Evolutionary conservation across 306 rosid species (phyloP).

Genomic region (Senna tora): DNA sequence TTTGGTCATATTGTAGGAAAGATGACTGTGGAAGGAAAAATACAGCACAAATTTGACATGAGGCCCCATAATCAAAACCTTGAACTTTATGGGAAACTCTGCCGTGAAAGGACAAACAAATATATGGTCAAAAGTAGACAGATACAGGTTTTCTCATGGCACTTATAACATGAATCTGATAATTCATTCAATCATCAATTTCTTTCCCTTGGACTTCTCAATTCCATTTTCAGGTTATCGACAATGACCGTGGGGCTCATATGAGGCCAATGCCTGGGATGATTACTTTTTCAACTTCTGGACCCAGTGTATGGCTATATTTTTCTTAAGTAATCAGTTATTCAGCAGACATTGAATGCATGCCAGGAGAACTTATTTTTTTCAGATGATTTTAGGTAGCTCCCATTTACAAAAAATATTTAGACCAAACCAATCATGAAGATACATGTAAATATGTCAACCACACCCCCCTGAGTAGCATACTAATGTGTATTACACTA

Average conservation of each 20-base stretch:
- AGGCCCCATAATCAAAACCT: constrained; percentile 73
- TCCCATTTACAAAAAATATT: background rate
- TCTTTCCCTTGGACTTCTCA: constrained; percentile 30
- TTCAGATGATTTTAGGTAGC: too few species aligned
- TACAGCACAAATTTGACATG: constrained; percentile 80
- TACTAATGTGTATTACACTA: too few species aligned
- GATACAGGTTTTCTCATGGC: constrained; percentile 69
- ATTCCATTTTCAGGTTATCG: constrained; percentile 66
- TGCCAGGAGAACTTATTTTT: constrained; percentile 1
- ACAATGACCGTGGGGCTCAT: constrained; percentile 65
- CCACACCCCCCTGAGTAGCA: background rate
- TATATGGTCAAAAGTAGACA: constrained; percentile 76
- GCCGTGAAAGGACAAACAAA: constrained; percentile 81
- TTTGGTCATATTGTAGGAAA: constrained; percentile 56
- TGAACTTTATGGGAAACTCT: constrained; percentile 80
- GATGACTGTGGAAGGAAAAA: constrained; percentile 72
- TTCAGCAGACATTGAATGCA: background rate
- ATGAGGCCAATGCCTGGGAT: constrained; percentile 93
- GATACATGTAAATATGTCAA: background rate
- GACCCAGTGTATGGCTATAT: constrained; percentile 51
- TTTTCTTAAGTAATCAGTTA: constrained; percentile 12
- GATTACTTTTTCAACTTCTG: constrained; percentile 52
- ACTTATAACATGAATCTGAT: constrained; percentile 17
- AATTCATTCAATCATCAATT: constrained; percentile 17
- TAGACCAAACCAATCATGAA: background rate